Conservation (phyloP, 2,329 filamentous ascomycete genomes). For the Seiridium cupressi region DNA sequence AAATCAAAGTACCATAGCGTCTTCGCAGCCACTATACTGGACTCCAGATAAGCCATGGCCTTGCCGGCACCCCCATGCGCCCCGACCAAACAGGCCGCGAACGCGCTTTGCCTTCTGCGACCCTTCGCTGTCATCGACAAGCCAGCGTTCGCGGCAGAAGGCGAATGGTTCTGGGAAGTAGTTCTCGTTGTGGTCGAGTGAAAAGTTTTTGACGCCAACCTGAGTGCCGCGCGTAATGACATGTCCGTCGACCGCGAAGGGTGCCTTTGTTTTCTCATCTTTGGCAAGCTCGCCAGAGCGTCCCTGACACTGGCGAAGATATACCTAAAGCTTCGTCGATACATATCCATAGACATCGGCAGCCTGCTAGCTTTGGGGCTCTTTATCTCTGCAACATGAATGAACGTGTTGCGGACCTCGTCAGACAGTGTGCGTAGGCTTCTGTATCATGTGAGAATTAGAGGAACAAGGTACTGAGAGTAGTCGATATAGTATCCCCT, state of each 20-base stretch:
- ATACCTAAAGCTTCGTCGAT: too few species aligned
- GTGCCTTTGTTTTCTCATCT: not conserved
- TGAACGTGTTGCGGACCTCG: too few species aligned
- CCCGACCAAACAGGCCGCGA: constrained; percentile 30
- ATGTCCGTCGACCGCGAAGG: constrained; percentile 17
- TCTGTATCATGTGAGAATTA: too few species aligned
- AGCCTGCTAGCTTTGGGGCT: too few species aligned
- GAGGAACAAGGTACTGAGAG: too few species aligned
- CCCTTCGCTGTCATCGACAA: constrained; percentile 15
- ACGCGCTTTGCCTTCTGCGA: constrained; percentile 11
- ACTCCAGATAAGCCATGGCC: constrained; percentile 19
- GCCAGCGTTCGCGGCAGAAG: constrained; percentile 32
- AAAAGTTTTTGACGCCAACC: constrained; percentile 30
- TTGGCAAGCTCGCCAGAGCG: too few species aligned
- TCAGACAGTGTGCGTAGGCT: too few species aligned
- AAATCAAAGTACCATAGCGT: constrained; percentile 17
- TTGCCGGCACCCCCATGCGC: constrained; percentile 33
- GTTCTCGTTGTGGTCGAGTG: constrained; percentile 30
- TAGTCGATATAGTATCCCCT: too few species aligned
- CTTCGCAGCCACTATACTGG: constrained; percentile 17
- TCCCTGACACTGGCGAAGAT: too few species aligned
- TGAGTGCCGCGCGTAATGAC: constrained; percentile 30
- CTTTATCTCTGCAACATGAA: too few species aligned
- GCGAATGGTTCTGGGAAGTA: constrained; percentile 23
- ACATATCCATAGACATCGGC: too few species aligned